These are phyloP conservation scores for Aspergillus funiculosus DNA, from an alignment of 495 filamentous ascomycete genomes.

Conservation along the genomic window DNA sequence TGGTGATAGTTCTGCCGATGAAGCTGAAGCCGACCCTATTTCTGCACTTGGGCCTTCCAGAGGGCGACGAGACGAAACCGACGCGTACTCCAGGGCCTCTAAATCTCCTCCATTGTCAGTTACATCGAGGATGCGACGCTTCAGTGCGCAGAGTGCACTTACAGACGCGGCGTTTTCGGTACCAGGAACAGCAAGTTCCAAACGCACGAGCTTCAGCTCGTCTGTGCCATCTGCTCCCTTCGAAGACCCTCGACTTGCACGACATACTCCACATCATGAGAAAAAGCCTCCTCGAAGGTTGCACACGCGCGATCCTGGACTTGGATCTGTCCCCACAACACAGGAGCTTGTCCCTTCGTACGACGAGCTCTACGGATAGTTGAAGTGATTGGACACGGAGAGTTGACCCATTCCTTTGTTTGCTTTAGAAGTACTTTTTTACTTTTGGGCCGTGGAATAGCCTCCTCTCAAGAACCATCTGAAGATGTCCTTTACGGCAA, in stretches of 20 bases:
- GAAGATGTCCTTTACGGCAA: no score
- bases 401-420: background rate
- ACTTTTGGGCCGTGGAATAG: background rate
- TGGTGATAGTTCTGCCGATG: slow-evolving; percentile 16
- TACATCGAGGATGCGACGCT: slow-evolving; percentile 42
- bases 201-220: slow-evolving; percentile 37
- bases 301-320: slow-evolving; percentile 19
- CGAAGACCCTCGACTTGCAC: slow-evolving; percentile 26
- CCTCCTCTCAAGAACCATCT: background rate
- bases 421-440: slow-evolving; percentile 3
- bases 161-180: slow-evolving; percentile 26
- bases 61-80: slow-evolving; percentile 18
- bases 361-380: slow-evolving; percentile 42
- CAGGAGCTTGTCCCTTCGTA: slow-evolving; percentile 42
- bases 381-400: background rate
- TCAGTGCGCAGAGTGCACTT: slow-evolving; percentile 31
- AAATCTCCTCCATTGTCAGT: slow-evolving; percentile 39
- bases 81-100: slow-evolving; percentile 23
- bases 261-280: slow-evolving; percentile 23
- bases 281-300: slow-evolving; percentile 21
- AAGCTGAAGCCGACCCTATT: slow-evolving; percentile 22
- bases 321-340: slow-evolving; percentile 18
- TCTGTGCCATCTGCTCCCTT: slow-evolving; percentile 32
- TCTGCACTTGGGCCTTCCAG: slow-evolving; percentile 3
- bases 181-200: slow-evolving; percentile 30